A percentile compares a stretch with the other conserved stretches of the same genome.
phyloP scores from a whole-genome alignment of 345 rosid species.

The Moricandia moricandioides region DNA sequence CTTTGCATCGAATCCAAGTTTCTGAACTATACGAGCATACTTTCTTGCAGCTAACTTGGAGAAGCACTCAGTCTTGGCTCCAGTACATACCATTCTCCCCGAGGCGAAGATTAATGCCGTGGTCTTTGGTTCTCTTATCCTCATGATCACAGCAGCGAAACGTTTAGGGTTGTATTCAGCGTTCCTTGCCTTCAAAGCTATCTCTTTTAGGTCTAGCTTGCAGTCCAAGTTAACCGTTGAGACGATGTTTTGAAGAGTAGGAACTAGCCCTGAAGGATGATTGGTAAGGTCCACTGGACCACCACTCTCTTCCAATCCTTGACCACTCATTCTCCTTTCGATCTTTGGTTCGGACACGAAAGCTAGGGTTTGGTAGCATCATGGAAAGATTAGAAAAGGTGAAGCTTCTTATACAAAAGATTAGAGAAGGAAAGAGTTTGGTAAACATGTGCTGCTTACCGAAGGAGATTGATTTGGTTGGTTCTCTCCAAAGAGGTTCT shows the following conservation, averaged over 20 bases:
- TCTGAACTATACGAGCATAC: background rate
- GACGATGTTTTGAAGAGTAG: constrained; percentile 5
- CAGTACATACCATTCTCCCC: background rate
- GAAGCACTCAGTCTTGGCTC: background rate
- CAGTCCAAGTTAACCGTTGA: background rate
- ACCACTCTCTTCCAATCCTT: constrained; percentile 72
- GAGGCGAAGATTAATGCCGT: background rate
- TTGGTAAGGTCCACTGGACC: constrained; percentile 76
- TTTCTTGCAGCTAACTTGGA: background rate
- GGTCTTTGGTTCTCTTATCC: constrained; percentile 4
- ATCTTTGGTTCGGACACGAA: background rate
- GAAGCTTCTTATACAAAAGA: background rate
- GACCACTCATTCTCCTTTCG: constrained; percentile 60
- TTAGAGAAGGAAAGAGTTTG: background rate
- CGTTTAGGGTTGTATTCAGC: constrained; percentile 9
- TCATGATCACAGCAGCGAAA: constrained; percentile 1
- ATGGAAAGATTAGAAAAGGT: background rate
- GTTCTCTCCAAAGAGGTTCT: background rate
- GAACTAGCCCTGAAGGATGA: constrained; percentile 75
- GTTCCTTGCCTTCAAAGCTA: constrained; percentile 1
- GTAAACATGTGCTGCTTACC: constrained; percentile 13
- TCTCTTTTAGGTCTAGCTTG: background rate
- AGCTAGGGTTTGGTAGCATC: background rate
- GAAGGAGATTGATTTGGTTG: background rate
- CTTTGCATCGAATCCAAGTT: background rate